A percentile compares a stretch with the other conserved stretches of the same genome.
These are phyloP conservation scores for Hypomontagnella monticulosa DNA, from an alignment of 495 filamentous ascomycete species.

Conservation along the genomic window DNA sequence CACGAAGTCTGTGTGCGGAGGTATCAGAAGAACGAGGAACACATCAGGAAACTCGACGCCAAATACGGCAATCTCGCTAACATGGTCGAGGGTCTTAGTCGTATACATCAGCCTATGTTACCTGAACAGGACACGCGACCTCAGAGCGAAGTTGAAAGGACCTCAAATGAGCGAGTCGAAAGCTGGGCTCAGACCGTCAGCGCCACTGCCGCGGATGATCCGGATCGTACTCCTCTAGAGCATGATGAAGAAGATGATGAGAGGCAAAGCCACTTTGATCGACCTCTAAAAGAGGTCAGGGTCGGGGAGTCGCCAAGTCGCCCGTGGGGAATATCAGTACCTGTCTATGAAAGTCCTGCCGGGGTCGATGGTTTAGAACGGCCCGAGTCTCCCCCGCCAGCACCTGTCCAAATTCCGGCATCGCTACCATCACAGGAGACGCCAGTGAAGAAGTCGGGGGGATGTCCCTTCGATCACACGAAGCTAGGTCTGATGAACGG, in stretches of 20 bases:
- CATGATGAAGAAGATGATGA: slow-evolving; percentile 53
- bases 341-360: slow-evolving; percentile 56
- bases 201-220: slow-evolving; percentile 46
- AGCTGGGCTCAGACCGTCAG: slow-evolving; percentile 82
- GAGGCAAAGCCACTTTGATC: slow-evolving; percentile 74
- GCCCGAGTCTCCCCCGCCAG: slow-evolving; percentile 55
- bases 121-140: slow-evolving; percentile 65
- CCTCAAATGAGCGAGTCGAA: slow-evolving; percentile 73
- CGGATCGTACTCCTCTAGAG: slow-evolving; percentile 46
- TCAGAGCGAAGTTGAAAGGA: slow-evolving; percentile 55
- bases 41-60: slow-evolving; percentile 84
- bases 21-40: slow-evolving; percentile 83
- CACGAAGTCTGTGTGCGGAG: slow-evolving; percentile 90
- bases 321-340: slow-evolving; percentile 89
- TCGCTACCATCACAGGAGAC: slow-evolving; percentile 35
- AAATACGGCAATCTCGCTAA: slow-evolving; percentile 90
- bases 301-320: slow-evolving; percentile 89
- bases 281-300: slow-evolving; percentile 81
- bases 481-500: slow-evolving; percentile 47
- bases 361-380: slow-evolving; percentile 40
- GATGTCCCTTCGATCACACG: slow-evolving; percentile 60
- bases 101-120: slow-evolving; percentile 83
- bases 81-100: slow-evolving; percentile 88
- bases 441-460: slow-evolving; percentile 41
- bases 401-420: slow-evolving; percentile 50